Evolutionary conservation across 2,329 filamentous ascomycete genomes (phyloP).

Genomic region (Cladobotryum mycophilum): DNA sequence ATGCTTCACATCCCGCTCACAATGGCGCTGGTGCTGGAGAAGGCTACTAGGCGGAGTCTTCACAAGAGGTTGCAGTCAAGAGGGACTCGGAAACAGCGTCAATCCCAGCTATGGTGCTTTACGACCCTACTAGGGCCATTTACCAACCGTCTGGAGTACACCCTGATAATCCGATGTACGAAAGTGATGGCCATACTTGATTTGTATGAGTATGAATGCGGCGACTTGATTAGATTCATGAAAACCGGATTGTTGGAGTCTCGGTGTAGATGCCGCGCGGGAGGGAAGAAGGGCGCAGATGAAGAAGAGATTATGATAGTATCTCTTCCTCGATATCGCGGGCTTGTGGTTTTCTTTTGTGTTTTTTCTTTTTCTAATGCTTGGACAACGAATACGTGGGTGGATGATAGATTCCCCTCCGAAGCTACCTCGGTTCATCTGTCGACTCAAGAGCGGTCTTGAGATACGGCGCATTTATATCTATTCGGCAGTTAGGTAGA

Average conservation of each 20-base stretch:
- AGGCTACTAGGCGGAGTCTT: conserved; percentile 36
- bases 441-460: conserved; percentile 17
- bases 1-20: conserved; percentile 48
- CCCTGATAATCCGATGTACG: not conserved
- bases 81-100: not conserved
- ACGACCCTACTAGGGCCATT: not conserved
- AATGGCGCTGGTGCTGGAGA: conserved; percentile 52
- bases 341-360: not conserved
- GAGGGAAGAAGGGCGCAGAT: not conserved
- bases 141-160: too few relatives aligned
- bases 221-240: conserved; percentile 2
- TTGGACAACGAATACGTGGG: conserved; percentile 6
- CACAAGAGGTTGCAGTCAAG: not conserved
- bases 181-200: not conserved
- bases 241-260: not conserved
- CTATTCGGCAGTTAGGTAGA: conserved; percentile 7
- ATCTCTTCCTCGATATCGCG: not conserved
- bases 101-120: not conserved
- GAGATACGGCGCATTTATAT: conserved; percentile 7
- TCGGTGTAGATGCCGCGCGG: conserved; percentile 2
- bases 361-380: conserved; percentile 2
- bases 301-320: not conserved
- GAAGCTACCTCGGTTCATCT: conserved; percentile 13
- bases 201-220: conserved; percentile 5
- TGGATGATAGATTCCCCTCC: conserved; percentile 17